Conservation (phyloP, 2,329 filamentous ascomycete genomes). For the Pyricularia pennisetigena region DNA sequence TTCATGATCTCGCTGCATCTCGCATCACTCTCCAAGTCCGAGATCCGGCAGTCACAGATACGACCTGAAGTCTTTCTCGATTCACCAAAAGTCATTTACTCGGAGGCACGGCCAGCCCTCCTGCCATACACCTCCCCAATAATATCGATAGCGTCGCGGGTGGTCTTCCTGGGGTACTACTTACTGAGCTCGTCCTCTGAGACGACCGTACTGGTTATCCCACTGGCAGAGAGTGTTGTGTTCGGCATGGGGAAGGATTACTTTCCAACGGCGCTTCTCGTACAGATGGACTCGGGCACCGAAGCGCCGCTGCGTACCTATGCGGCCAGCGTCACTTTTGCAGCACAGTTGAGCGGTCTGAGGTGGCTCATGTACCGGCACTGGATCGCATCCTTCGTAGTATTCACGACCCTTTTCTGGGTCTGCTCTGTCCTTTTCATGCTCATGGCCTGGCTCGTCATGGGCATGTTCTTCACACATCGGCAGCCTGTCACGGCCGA, state of each 20-base stretch:
- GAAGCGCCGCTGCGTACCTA: constrained; percentile 64
- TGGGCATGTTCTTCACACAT: constrained; percentile 24
- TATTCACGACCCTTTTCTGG: constrained; percentile 71
- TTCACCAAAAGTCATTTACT: constrained; percentile 32
- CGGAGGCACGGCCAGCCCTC: constrained; percentile 64
- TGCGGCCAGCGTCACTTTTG: constrained; percentile 54
- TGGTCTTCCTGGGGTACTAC: constrained; percentile 59
- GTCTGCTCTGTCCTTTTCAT: constrained; percentile 59
- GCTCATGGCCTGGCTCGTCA: constrained; percentile 50
- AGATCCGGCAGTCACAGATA: constrained; percentile 10
- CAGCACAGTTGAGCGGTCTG: constrained; percentile 66
- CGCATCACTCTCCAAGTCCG: constrained; percentile 29
- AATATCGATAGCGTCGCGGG: constrained; percentile 48
- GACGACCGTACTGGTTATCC: constrained; percentile 51
- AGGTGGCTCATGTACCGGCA: constrained; percentile 84
- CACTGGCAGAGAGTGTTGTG: constrained; percentile 62
- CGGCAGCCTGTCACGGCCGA: neutral
- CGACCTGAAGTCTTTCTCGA: constrained; percentile 23
- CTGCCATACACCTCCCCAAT: constrained; percentile 69
- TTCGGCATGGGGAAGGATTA: constrained; percentile 37
- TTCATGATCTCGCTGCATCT: constrained; percentile 87
- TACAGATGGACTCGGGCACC: constrained; percentile 54
- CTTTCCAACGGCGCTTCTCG: constrained; percentile 34
- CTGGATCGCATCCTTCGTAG: constrained; percentile 56
- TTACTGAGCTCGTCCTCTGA: constrained; percentile 56